A percentile compares a stretch with the other conserved stretches of the same genome.
Evolutionary conservation across 139 green algal genomes (phyloP).

Genomic region (Coelastrella sp.): DNA sequence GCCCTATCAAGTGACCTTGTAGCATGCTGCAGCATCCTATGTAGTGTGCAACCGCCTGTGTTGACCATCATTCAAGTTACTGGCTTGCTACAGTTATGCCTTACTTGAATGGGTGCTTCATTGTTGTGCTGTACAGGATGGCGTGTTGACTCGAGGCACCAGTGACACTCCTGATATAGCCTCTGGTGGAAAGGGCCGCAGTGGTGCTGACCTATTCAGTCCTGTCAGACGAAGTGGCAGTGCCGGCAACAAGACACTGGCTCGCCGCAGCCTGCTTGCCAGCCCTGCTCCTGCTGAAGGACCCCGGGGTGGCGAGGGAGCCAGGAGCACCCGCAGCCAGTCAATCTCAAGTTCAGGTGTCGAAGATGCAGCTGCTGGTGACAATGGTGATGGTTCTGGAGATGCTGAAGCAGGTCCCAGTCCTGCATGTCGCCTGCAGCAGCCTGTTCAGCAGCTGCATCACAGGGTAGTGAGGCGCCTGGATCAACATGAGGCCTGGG

Average conservation of each 20-base stretch:
- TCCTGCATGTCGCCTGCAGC: constrained; percentile 26
- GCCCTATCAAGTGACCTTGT: too few relatives aligned
- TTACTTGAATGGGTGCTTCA: not conserved
- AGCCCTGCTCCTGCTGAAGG: not conserved
- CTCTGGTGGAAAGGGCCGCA: constrained; percentile 11
- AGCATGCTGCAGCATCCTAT: too few relatives aligned
- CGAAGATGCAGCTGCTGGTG: not conserved
- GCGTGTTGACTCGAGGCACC: constrained; percentile 24
- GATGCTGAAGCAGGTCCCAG: not conserved
- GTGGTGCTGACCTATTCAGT: constrained; percentile 18
- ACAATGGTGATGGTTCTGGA: too few relatives aligned
- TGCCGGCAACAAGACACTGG: constrained; percentile 6
- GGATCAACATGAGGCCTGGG: constrained; percentile 50
- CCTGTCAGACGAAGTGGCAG: constrained; percentile 13
- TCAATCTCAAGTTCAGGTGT: not conserved
- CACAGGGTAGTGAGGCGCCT: constrained; percentile 44
- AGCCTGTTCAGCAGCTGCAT: not conserved
- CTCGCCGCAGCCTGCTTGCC: not conserved
- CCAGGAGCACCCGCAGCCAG: not conserved
- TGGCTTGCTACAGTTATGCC: not conserved
- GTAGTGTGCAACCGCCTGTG: too few relatives aligned
- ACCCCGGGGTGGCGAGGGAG: not conserved
- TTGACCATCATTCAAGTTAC: too few relatives aligned
- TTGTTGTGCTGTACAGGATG: not conserved
- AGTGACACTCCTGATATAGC: constrained; percentile 36